Conservation (phyloP, 441 rosid species). For the Bocquillonia castaneifolia region DNA sequence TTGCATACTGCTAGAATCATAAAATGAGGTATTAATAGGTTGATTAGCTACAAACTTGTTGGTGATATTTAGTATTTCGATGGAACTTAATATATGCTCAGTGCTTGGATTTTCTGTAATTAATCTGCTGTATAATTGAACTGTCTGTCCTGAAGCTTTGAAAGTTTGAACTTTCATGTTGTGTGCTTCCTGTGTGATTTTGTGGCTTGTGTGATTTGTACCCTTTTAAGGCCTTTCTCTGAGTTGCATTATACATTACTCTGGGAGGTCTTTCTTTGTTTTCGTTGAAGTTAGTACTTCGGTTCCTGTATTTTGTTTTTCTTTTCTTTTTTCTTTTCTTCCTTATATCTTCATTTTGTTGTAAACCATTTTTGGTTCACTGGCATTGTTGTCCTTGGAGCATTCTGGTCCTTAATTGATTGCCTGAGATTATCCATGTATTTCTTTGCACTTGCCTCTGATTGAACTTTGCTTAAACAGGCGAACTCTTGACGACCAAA, state of each 20-base stretch:
- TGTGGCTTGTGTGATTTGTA: neutral
- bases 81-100: no score
- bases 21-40: no score
- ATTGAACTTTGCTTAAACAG: conserved; percentile 31
- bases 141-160: neutral
- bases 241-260: neutral
- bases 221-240: neutral
- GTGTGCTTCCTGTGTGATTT: neutral
- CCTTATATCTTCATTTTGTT: neutral
- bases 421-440: neutral
- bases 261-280: neutral
- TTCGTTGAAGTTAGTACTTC: no score
- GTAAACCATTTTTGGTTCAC: no score
- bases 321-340: neutral
- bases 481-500: conserved; percentile 65
- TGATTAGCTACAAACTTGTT: no score
- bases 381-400: neutral
- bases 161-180: neutral
- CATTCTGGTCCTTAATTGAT: neutral
- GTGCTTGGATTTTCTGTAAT: neutral
- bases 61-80: no score
- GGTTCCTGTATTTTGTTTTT: neutral
- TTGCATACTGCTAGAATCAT: no score
- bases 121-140: conserved; percentile 1
- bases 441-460: conserved; percentile 4